Percentiles rank a stretch among this genome's conserved stretches.
Evolutionary conservation across 192 early-diverging fungal species (phyloP).

Genomic region (Gigaspora rosea): DNA sequence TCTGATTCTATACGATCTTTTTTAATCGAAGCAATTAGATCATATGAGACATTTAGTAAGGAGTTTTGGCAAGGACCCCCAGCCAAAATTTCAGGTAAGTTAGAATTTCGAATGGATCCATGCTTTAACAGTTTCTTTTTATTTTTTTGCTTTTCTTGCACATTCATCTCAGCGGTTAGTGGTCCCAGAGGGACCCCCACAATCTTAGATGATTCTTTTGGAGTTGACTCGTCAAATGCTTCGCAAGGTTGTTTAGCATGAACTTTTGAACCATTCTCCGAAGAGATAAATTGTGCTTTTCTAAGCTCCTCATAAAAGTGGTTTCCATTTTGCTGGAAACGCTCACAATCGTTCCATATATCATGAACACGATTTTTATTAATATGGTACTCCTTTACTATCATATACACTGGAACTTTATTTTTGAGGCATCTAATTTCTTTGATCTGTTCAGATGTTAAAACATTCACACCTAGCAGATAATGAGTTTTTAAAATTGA

Average conservation of each 20-base stretch:
- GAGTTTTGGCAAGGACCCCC: not conserved
- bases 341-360: constrained; percentile 19
- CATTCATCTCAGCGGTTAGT: not conserved
- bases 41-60: not conserved
- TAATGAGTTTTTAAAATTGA: constrained; percentile 20
- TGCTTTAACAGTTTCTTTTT: not conserved
- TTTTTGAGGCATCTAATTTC: constrained; percentile 21
- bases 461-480: not conserved
- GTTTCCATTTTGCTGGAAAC: constrained; percentile 4
- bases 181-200: not conserved
- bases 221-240: no score
- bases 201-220: no score
- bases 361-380: constrained; percentile 12
- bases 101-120: not conserved
- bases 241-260: no score
- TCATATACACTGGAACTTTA: constrained; percentile 1
- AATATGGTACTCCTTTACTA: constrained; percentile 11
- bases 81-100: not conserved
- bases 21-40: not conserved
- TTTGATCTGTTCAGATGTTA: constrained; percentile 21
- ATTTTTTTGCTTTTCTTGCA: not conserved
- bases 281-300: not conserved
- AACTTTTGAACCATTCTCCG: not conserved
- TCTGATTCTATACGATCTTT: constrained; percentile 1
- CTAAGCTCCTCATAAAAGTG: not conserved